phyloP scores from a whole-genome alignment of 1,284 basidiomycete genomes.

The Volvariella volvacea region DNA sequence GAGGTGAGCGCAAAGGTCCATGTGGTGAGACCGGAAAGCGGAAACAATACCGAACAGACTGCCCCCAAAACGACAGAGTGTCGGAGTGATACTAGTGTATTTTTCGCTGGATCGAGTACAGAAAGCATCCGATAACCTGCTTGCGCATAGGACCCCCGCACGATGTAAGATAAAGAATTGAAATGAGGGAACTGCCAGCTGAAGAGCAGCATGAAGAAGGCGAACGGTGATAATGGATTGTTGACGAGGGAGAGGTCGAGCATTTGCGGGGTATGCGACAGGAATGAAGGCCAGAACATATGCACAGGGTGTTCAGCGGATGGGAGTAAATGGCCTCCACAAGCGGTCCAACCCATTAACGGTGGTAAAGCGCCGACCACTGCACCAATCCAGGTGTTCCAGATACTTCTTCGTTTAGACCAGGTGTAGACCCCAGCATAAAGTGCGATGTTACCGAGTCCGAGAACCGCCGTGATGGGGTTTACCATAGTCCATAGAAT shows the following conservation, averaged over 20 bases:
- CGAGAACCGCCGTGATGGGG: constrained; percentile 81
- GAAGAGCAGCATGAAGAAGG: constrained; percentile 80
- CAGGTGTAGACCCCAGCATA: constrained; percentile 94
- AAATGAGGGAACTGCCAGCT: constrained; percentile 99
- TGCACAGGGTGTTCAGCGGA: constrained; percentile 28
- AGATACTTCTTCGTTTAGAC: constrained; percentile 84
- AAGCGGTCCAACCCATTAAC: constrained; percentile 97
- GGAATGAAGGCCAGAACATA: constrained; percentile 47
- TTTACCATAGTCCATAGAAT: constrained; percentile 86
- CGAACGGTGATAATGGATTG: constrained; percentile 73
- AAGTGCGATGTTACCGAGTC: constrained; percentile 79
- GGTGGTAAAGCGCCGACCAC: constrained; percentile 93
- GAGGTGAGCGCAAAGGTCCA: constrained; percentile 82
- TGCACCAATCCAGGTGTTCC: constrained; percentile 94
- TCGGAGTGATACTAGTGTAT: constrained; percentile 81
- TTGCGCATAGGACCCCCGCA: constrained; percentile 86
- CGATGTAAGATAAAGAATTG: constrained; percentile 86
- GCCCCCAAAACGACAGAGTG: constrained; percentile 80
- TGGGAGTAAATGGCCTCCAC: constrained; percentile 69
- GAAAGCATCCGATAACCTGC: constrained; percentile 95
- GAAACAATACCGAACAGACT: constrained; percentile 76
- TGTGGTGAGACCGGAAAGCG: constrained; percentile 82
- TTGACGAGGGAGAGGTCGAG: constrained; percentile 47
- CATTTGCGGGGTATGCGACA: constrained; percentile 20
- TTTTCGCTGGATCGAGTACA: constrained; percentile 74